Percentiles rank a stretch among this genome's conserved stretches.
Conservation (phyloP, 306 rosid species). For the Cyamopsis tetragonoloba region DNA sequence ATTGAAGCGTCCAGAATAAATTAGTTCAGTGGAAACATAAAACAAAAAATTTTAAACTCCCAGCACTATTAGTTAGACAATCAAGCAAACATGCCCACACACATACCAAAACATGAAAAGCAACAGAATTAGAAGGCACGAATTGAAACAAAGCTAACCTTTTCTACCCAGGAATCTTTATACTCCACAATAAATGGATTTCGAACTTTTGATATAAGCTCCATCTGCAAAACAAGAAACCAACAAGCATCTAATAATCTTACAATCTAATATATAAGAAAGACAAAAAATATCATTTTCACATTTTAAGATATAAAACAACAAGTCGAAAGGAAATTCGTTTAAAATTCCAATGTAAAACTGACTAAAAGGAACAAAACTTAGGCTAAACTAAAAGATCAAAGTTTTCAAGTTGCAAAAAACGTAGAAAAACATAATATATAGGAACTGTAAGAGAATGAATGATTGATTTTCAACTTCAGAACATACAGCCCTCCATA, state of each 20-base stretch:
- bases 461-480: neutral
- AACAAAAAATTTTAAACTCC: neutral
- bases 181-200: slow-evolving; percentile 96
- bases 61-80: neutral
- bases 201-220: slow-evolving; percentile 73
- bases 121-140: slow-evolving; percentile 10
- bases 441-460: neutral
- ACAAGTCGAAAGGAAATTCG: neutral
- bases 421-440: neutral
- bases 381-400: neutral
- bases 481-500: neutral
- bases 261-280: neutral
- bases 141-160: slow-evolving; percentile 41
- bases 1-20: slow-evolving; percentile 1
- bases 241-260: slow-evolving; percentile 10
- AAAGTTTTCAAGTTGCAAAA: slow-evolving; percentile 9
- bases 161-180: slow-evolving; percentile 99
- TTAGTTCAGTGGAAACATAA: neutral
- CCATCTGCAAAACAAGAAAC: slow-evolving; percentile 62
- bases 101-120: neutral
- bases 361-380: slow-evolving; percentile 13
- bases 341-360: slow-evolving; percentile 2
- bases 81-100: neutral
- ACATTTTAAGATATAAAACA: neutral
- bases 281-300: slow-evolving; percentile 7